Evolutionary conservation across 345 rosid species (phyloP), one percentile per base, ranked within the genome.

Genomic region (Combretum micranthum): DNA sequence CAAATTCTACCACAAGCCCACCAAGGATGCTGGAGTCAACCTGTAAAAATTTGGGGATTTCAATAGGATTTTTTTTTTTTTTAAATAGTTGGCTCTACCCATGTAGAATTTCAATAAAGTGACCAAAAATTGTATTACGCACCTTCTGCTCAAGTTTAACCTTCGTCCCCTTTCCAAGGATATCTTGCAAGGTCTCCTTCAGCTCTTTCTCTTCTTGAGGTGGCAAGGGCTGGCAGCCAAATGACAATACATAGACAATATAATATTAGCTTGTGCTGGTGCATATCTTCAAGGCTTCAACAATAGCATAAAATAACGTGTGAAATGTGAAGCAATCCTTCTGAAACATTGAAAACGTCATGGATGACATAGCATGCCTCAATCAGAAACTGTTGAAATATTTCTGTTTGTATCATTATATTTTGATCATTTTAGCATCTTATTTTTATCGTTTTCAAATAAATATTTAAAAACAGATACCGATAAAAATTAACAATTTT

Each of bases 1-100:
- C 71, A 21, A 87, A 93, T 81, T 93, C 91, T 20, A 93, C 87
- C 42, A 89, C 75, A 6, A 93, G 71, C 52, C 99, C 99, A 51
- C 99, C 97, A 25, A 83, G 89, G 71, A 93, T 89, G 48, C 82
- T 93, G 0, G 94, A 85, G 75, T 93, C 94, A 66, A 93, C 83
- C 99, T 93, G 84, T 56, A 52, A 61, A 44, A 49, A n/a, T n/a
- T 18, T 19, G 15, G 50, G 51, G 6, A 58, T 19, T 26, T 1
- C 63, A 23, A 42, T 53, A 62, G 43, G n/a, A n/a, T n/a, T n/a
- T n/a, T n/a, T n/a, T n/a, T n/a, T n/a, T n/a, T n/a, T n/a, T n/a
- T n/a, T n/a, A n/a, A n/a, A n/a, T n/a, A n/a, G n/a, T n/a, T 26
- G 48, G n/a, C 12, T 22, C 37, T 52, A 43, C 39, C 43, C 21